Conservation (phyloP, 352 stramenopile genomes). For the Aphanomyces euteiches region DNA sequence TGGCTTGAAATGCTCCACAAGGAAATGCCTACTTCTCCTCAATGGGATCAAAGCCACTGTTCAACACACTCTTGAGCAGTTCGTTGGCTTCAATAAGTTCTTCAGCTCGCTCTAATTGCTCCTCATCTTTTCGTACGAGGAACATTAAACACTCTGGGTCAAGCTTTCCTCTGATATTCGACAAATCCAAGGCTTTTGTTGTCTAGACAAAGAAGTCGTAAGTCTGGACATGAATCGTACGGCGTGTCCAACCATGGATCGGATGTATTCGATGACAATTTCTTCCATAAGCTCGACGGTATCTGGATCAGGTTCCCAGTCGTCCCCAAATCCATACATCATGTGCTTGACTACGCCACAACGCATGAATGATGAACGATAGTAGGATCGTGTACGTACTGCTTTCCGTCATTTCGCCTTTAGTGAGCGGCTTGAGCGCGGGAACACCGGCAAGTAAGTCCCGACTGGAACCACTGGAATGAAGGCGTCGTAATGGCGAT, state of each 20-base stretch:
- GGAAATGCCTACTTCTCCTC: constrained; percentile 54
- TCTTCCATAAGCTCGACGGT: constrained; percentile 82
- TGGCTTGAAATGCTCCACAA: too few species aligned
- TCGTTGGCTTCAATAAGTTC: constrained; percentile 82
- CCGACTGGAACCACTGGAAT: constrained; percentile 13
- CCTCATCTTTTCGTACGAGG: constrained; percentile 79
- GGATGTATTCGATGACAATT: constrained; percentile 75
- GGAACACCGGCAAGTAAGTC: constrained; percentile 6
- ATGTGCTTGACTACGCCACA: constrained; percentile 75
- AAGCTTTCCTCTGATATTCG: constrained; percentile 77
- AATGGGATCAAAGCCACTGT: constrained; percentile 84
- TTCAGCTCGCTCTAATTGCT: constrained; percentile 76
- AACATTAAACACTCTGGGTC: constrained; percentile 88
- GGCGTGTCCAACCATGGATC: constrained; percentile 56
- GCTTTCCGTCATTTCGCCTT: constrained; percentile 73
- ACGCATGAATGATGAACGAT: not conserved
- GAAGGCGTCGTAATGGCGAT: constrained; percentile 17
- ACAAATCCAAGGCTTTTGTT: constrained; percentile 80
- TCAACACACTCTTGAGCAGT: constrained; percentile 78
- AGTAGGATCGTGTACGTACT: constrained; percentile 46
- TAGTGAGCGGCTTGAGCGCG: constrained; percentile 65
- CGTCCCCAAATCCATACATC: constrained; percentile 86
- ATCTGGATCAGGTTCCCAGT: constrained; percentile 63
- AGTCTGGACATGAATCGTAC: not conserved
- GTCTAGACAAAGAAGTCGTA: constrained; percentile 43